Evolutionary conservation across 768 basidiomycete genomes (phyloP), one percentile per base, ranked within the genome.

Genomic region (Cystofilobasidium macerans): DNA sequence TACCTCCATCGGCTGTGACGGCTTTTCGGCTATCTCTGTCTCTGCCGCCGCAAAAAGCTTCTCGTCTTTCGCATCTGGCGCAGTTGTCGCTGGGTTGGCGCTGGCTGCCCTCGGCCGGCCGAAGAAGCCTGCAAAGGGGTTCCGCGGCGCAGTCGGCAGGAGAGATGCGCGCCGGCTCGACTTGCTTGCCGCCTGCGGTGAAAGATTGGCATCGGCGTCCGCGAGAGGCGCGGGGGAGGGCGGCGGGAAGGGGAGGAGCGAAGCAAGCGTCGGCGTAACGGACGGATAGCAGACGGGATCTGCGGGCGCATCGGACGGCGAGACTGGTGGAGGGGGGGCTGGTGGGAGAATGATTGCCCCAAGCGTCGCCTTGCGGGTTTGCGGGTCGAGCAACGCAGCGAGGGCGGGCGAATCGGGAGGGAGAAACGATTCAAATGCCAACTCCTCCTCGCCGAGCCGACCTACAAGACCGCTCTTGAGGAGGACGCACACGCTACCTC

Each of bases 71-170:
- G 62, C 24, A 74, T 69, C 20, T 32, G 60, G 58, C 14, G 48
- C 51, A 18, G 69, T 72, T 76, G 45, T 75, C 69, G 6, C 78
- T 66, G 57, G 76, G 16, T 30, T 54, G 3, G 51, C 51, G 51
- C 51, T 54, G 51, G 32, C 51, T 18, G 51, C 51, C 16, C 51
- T 11, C 9, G 51, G 71, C 42, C 77, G 73, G 7, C 84, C 86
- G 70, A 89, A 89, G n/a, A 92, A 80, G 1, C 86, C 85, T 0
- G 87, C 85, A 70, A 92, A 91, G 0, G 88, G 85, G 71, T 86
- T 86, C 30, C 48, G 24, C 63, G 62, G 54, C 48, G 61, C 66
- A 58, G 59, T 3, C 59, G 16, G 61, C n/a, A 43, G 67, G 12
- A 28, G 64, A 54, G 62, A 70, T 60, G 57, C 64, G 67, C 24